Evolutionary conservation across 192 early-diverging fungal genomes (phyloP), one percentile per base, ranked within the genome.

Genomic region (Phlyctochytrium planicorne): DNA sequence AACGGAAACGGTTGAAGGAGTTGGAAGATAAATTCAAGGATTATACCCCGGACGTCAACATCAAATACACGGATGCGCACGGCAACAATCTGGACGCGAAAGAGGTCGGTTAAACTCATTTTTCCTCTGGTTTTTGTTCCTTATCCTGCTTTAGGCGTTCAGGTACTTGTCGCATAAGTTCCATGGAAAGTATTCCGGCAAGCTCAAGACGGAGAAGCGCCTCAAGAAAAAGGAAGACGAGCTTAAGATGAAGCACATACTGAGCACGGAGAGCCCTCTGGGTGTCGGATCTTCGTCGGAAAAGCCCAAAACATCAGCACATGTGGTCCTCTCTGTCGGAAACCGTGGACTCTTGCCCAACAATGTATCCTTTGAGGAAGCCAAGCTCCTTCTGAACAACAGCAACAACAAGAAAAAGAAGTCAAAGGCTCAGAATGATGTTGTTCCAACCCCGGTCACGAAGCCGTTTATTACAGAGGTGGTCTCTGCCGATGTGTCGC

Each of bases 151-250:
- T 23, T 62, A 89, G 82, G 96, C 96, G 0, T 98, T 92, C 77
- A 85, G 91, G 65, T 86, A 88, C 63, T 74, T 94, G 32, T 94
- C 93, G 35, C 95, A 98, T 53, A 93, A 91, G 55, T 98, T 98
- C 85, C 96, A 98, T 71, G 96, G 96, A 17, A 93, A 93, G 62
- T 84, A 86, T 3, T 91, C 90, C 34, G 96, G 96, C 34, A 97
- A 96, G 71, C 86, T 87, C 74, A 98, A 98, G 84, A 94, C 91
- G 3, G 96, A 98, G 66, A 94, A 93, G 77, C 71, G 90, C 2
- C 78, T 94, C 68, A 78, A 79, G 56, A 94, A 94, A 72, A 66
- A 94, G 24, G 89, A 94, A 62, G 90, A 92, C 30, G 94, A 94
- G 69, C 82, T 84, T 55, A 84, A 84, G 60, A 79, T 91, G 67